Evolutionary conservation across 2,329 filamentous ascomycete genomes (phyloP), one percentile per base, ranked within the genome.

Genomic region (Venturiaceae sp.): DNA sequence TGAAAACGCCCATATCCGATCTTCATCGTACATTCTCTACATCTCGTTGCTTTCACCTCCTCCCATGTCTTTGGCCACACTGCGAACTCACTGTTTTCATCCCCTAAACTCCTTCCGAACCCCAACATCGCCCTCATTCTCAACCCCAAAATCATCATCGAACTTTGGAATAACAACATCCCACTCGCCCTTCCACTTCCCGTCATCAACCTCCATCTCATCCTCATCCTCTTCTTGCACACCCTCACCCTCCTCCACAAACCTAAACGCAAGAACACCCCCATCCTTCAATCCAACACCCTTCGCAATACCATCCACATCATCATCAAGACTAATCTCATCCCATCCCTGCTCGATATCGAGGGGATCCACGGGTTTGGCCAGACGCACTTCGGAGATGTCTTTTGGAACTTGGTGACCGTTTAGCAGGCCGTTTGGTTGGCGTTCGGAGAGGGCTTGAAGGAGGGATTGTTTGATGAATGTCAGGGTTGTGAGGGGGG

Each of bases 381-480:
- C 77, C 36, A 80, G 64, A 26, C 70, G 65, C 52, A 79, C 71
- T 3, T 72, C 70, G 7, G 68, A 66, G 1, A 74, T 61, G 3
- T 68, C 69, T 5, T 64, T 32, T 1, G 77, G 77, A 2, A 79
- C 69, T 0, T 66, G 55, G 37, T 72, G 65, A 14, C 67, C 62
- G 37, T 70, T 67, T 50, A 72, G 63, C 8, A 65, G 65, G 9
- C 70, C 69, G 34, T 63, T 63, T 1, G 74, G 67, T 9, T 65
- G 63, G 6, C 74, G 74, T 58, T 77, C 69, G 36, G 66, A 59
- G 2, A 80, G 66, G 0, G 74, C 74, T 52, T 66, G 63, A 58
- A 74, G 68, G 11, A 80, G 74, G 30, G 72, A 66, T 6, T 66
- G 44, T 62, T 77, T 76, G 23, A 79, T 66, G 1, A 66, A 65